A percentile compares a stretch with the other conserved stretches of the same genome.
Conservation (phyloP, 768 basidiomycete genomes). For the Termitomyces heimii region DNA sequence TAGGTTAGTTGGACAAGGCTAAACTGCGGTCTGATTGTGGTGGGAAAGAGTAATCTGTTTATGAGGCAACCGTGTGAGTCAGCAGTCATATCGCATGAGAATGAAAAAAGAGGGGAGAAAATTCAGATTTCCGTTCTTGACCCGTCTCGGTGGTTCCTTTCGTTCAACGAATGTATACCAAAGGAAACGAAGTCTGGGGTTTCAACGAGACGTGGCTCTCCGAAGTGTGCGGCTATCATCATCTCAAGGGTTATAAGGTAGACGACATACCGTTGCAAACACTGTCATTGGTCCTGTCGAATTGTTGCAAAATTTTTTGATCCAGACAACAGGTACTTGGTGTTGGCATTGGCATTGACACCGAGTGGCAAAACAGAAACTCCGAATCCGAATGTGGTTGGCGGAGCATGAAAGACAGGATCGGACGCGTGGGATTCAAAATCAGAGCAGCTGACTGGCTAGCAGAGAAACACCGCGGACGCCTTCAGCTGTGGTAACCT, state of each 20-base stretch:
- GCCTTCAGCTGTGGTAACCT: neutral
- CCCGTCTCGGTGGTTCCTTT: constrained; percentile 39
- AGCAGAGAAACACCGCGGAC: neutral
- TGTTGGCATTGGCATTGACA: too few relatives aligned
- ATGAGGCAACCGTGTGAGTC: neutral
- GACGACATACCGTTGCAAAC: neutral
- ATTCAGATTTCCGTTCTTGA: constrained; percentile 63
- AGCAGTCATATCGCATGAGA: neutral
- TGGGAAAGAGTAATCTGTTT: neutral
- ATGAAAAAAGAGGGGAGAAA: constrained; percentile 8
- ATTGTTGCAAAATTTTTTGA: neutral
- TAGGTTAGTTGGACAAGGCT: neutral
- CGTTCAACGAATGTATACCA: constrained; percentile 32
- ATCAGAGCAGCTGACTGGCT: too few relatives aligned
- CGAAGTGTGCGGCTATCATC: constrained; percentile 33
- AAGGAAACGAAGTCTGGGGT: constrained; percentile 25
- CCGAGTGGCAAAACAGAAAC: too few relatives aligned
- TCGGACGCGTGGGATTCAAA: too few relatives aligned
- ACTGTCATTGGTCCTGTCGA: neutral
- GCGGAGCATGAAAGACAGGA: neutral
- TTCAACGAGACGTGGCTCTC: constrained; percentile 36
- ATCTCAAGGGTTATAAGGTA: constrained; percentile 19
- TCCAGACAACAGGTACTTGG: too few relatives aligned
- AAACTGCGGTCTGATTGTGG: neutral
- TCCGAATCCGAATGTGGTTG: neutral